Evolutionary conservation across 2,329 filamentous ascomycete genomes (phyloP), one percentile per base, ranked within the genome.

Genomic region (Bipolaris zeicola): DNA sequence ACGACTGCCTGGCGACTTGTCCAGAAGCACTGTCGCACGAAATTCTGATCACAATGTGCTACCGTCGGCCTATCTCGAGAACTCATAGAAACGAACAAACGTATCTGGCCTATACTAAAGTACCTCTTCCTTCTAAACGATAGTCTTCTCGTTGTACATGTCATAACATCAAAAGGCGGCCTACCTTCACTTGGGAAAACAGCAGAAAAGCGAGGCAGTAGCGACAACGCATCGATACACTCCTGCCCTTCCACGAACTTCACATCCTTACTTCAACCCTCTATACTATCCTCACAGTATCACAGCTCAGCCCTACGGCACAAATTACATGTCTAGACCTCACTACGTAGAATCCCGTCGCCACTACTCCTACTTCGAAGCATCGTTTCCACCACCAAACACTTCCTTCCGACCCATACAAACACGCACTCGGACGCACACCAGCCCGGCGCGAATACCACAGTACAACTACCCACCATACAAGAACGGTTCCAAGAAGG

Each of bases 1-100:
- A 46, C 44, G 38, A 54, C 52, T 52, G 26, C 55, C 46, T 39
- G 58, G 43, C 46, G 43, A 13, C 34, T 52, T 48, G 31, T 36
- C 42, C n/a, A 11, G 14, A 52, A 37, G 39, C 14, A 59, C 49
- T 11, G 16, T 28, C 20, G 36, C 42, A 16, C 39, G 24, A 34
- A 31, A 37, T 13, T 37, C 20, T 51, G 47, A 42, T 31, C 42
- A 51, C 38, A 16, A 46, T 57, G 58, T 62, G 43, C 18, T 39
- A 62, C 44, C 53, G 34, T 39, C n/a, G 45, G n/a, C 16, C 11
- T 31, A 41, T 16, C 3, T 18, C n/a, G 34, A 22, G 22, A 45
- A 33, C 11, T 39, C 14, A 33, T 26, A 38, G 16, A 13, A 28
- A 50, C 26, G 13, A 43, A 28, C 33, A 44, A 44, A 48, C 33